phyloP scores from a whole-genome alignment of 2,329 filamentous ascomycete genomes.

The Xylariaceae sp. region DNA sequence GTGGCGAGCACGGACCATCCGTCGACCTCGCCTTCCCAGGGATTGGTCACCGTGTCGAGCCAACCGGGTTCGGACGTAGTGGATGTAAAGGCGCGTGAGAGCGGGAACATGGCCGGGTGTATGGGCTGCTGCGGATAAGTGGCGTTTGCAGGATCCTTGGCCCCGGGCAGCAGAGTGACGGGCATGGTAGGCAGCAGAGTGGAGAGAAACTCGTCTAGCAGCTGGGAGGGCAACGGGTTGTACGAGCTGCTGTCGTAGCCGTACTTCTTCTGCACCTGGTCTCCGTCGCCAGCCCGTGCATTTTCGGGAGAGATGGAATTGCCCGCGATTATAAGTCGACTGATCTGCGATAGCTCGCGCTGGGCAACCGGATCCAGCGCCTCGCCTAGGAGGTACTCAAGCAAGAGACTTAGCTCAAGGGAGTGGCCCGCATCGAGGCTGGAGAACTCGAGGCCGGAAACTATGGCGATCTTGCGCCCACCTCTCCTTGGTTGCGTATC shows the following conservation, averaged over 20 bases:
- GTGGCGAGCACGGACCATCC: conserved; percentile 85
- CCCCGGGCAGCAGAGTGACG: conserved; percentile 81
- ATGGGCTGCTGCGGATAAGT: conserved; percentile 90
- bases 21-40: conserved; percentile 84
- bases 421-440: conserved; percentile 67
- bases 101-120: conserved; percentile 85
- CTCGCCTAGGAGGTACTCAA: conserved; percentile 86
- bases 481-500: conserved; percentile 32
- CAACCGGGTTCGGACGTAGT: conserved; percentile 54
- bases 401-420: conserved; percentile 68
- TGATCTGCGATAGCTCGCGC: conserved; percentile 60
- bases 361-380: conserved; percentile 57
- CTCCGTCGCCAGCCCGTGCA: conserved; percentile 32
- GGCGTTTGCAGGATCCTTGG: conserved; percentile 79
- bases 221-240: conserved; percentile 77
- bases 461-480: conserved; percentile 65
- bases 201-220: conserved; percentile 77
- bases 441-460: conserved; percentile 83
- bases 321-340: conserved; percentile 82
- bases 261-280: conserved; percentile 66
- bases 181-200: conserved; percentile 80
- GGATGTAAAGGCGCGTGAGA: conserved; percentile 61
- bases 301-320: conserved; percentile 64
- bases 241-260: conserved; percentile 88
- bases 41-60: conserved; percentile 88